Conservation (phyloP, 257 asterid species). For the Salvia miltiorrhiza region DNA sequence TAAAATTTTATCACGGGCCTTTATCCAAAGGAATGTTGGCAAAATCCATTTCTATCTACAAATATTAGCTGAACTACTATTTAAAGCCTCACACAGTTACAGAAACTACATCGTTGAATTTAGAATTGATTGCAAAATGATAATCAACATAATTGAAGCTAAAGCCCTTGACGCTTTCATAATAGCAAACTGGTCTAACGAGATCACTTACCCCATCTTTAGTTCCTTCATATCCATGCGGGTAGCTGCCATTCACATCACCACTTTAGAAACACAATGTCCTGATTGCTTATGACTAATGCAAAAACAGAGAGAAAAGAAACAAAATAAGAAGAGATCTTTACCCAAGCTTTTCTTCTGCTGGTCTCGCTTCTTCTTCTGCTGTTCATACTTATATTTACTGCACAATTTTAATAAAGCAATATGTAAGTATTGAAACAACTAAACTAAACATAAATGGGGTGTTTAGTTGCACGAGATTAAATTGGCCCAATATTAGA, state of each 20-base stretch:
- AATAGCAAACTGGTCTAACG: not conserved
- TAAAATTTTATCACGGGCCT: not conserved
- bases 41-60: not conserved
- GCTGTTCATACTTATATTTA: constrained; percentile 84
- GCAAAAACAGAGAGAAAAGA: not conserved
- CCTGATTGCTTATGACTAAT: not conserved
- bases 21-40: not conserved
- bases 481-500: too few relatives aligned
- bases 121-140: not conserved
- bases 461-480: too few relatives aligned
- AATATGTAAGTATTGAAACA: not conserved
- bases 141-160: not conserved
- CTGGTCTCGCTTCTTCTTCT: constrained; percentile 92
- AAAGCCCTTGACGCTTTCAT: not conserved
- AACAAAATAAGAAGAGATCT: constrained; percentile 14
- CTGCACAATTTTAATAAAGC: constrained; percentile 38
- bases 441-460: not conserved
- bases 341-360: constrained; percentile 89
- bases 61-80: not conserved
- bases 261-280: constrained; percentile 22
- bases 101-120: not conserved
- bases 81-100: constrained; percentile 1
- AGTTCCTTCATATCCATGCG: constrained; percentile 98
- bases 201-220: constrained; percentile 86
- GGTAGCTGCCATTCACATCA: constrained; percentile 55